phyloP scores from a whole-genome alignment of 305 asterid genomes.

The Withania somnifera region DNA sequence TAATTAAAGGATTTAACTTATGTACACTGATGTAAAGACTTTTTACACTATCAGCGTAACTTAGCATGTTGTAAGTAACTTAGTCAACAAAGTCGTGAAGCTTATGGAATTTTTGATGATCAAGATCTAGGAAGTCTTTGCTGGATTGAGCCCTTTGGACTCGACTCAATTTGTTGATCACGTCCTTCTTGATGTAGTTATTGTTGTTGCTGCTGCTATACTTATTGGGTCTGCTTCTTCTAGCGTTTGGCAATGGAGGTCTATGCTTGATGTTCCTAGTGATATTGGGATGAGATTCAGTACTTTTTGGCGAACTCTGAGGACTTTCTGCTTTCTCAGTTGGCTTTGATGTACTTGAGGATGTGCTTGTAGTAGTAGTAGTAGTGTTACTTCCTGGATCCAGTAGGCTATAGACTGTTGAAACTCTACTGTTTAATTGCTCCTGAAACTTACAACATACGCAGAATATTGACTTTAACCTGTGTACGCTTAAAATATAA shows the following conservation, averaged over 20 bases:
- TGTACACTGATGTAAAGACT: neutral
- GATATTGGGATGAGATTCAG: conserved; percentile 26
- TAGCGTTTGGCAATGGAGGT: conserved; percentile 30
- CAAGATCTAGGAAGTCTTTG: conserved; percentile 30
- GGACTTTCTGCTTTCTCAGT: conserved; percentile 13
- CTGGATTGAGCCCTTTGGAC: conserved; percentile 49
- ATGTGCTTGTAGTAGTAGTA: conserved; percentile 29
- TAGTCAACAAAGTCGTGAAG: conserved; percentile 25
- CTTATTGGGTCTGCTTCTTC: conserved; percentile 10
- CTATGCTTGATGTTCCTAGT: conserved; percentile 22
- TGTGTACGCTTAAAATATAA: neutral
- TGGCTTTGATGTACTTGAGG: conserved; percentile 24
- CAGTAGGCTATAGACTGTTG: conserved; percentile 21
- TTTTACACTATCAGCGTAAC: neutral
- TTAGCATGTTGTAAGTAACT: neutral
- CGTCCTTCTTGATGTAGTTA: conserved; percentile 3
- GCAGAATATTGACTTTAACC: neutral
- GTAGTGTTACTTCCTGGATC: conserved; percentile 32
- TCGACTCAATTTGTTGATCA: conserved; percentile 7
- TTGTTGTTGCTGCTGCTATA: neutral
- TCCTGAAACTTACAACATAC: conserved; percentile 13
- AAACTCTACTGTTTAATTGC: conserved; percentile 22
- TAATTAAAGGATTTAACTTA: neutral
- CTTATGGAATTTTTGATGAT: conserved; percentile 21
- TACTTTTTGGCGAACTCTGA: conserved; percentile 16